Evolutionary conservation across 1,284 basidiomycete species (phyloP), one percentile per base, ranked within the genome.

Genomic region (Grifola frondosa): DNA sequence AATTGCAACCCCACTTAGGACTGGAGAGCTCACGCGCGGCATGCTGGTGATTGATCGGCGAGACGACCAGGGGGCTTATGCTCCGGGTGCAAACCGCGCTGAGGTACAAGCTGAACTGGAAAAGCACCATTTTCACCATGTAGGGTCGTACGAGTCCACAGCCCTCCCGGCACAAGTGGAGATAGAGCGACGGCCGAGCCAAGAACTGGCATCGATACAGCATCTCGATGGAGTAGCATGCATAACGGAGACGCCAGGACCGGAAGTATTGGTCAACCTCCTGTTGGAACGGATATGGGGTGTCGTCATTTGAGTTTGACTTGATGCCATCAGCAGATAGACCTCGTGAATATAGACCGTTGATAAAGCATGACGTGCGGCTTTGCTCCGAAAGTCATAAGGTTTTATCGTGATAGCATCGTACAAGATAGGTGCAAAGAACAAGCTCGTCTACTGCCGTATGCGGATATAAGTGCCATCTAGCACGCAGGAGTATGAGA

Each of bases 11-110:
- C 13, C 16, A 9, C 28, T 3, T 42, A 78, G 75, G 39, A 56
- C 46, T 11, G 77, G 72, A 9, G 76, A 78, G 45, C 51, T 84
- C 15, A 88, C 86, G 17, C 75, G 85, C 30, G 87, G 87, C 12
- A 88, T 89, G 84, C 67, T 87, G 44, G 81, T 89, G 12, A 73
- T 84, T 6, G 86, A 89, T 56, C 69, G 82, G 47, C 73, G 87
- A 31, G 69, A 70, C n/a, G 81, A 80, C 44, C 62, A 69, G 46
- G 70, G 73, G 13, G 79, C 75, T 5, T 83, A 85, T 60, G 71
- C 76, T 3, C 74, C 76, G 0, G 83, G 83, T 11, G 68, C 69
- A 12, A 87, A 82, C 58, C 78, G 84, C 38, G 76, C 79, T 3
- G 61, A 77, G 44, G 72, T 80, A 3, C 82, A 88, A 50, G 73